These are phyloP conservation scores for Clitopilus hobsonii DNA, from an alignment of 768 basidiomycete genomes.

Conservation along the genomic window DNA sequence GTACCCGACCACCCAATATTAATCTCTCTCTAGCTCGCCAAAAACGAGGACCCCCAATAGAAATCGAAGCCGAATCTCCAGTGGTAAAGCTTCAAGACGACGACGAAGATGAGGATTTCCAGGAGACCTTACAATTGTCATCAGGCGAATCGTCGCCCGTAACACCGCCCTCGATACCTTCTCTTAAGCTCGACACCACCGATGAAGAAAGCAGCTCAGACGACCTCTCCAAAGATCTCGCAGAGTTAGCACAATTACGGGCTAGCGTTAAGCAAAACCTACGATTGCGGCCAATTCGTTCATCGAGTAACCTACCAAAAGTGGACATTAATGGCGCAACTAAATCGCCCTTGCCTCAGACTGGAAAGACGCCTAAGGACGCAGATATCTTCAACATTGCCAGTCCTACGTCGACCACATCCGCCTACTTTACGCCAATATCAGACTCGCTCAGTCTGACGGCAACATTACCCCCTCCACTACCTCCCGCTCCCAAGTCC, in stretches of 20 bases:
- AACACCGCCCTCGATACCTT: slow-evolving; percentile 28
- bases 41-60: slow-evolving; percentile 26
- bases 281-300: slow-evolving; percentile 71
- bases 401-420: slow-evolving; percentile 42
- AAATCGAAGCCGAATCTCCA: slow-evolving; percentile 32
- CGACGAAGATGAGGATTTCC: slow-evolving; percentile 31
- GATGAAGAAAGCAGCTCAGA: slow-evolving; percentile 36
- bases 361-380: slow-evolving; percentile 16
- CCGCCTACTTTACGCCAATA: slow-evolving; percentile 51
- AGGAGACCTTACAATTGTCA: slow-evolving; percentile 35
- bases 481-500: slow-evolving; percentile 13
- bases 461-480: slow-evolving; percentile 20
- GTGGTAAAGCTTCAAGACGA: slow-evolving; percentile 24
- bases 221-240: slow-evolving; percentile 66
- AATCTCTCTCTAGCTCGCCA: slow-evolving; percentile 33
- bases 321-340: slow-evolving; percentile 21
- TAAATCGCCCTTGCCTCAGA: slow-evolving; percentile 19
- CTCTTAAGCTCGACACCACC: slow-evolving; percentile 23
- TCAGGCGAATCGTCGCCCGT: slow-evolving; percentile 29
- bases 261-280: slow-evolving; percentile 74
- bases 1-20: slow-evolving; percentile 49
- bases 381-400: slow-evolving; percentile 30
- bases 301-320: slow-evolving; percentile 48
- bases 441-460: slow-evolving; percentile 15
- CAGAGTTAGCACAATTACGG: slow-evolving; percentile 62